phyloP scores from a whole-genome alignment of 2,329 filamentous ascomycete species.

The Claviceps purpurea region DNA sequence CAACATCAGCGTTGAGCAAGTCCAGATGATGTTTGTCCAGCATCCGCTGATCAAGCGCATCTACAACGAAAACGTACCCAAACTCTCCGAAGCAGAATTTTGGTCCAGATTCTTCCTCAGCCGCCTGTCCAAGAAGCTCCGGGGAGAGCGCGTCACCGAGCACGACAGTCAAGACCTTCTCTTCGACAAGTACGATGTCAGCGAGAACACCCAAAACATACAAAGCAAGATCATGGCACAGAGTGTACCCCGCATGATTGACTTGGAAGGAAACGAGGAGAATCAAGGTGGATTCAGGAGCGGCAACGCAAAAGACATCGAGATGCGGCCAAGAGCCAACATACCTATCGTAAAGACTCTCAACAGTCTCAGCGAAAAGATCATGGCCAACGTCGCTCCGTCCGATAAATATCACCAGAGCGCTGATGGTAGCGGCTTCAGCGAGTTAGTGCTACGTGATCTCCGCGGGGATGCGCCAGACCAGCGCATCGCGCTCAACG shows the following conservation, averaged over 20 bases:
- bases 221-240: conserved; percentile 43
- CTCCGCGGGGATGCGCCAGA: conserved; percentile 62
- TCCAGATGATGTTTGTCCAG: conserved; percentile 83
- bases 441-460: conserved; percentile 66
- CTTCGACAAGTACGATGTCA: conserved; percentile 74
- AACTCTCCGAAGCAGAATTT: conserved; percentile 65
- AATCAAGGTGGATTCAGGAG: conserved; percentile 72
- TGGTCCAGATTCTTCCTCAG: conserved; percentile 94
- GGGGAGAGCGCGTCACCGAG: conserved; percentile 75
- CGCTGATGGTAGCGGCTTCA: conserved; percentile 58
- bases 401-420: conserved; percentile 56
- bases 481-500: conserved; percentile 68
- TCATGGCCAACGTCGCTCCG: conserved; percentile 76
- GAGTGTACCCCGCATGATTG: conserved; percentile 76
- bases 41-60: conserved; percentile 82
- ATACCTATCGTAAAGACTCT: conserved; percentile 80
- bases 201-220: conserved; percentile 46
- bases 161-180: conserved; percentile 63
- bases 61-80: conserved; percentile 87
- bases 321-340: conserved; percentile 73
- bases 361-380: conserved; percentile 84
- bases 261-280: conserved; percentile 88
- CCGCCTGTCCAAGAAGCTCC: conserved; percentile 76
- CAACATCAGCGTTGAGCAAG: conserved; percentile 81
- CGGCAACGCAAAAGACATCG: conserved; percentile 78